These are phyloP conservation scores for Tolypocladium amazonense DNA, from an alignment of 2,329 filamentous ascomycete genomes.

Conservation along the genomic window DNA sequence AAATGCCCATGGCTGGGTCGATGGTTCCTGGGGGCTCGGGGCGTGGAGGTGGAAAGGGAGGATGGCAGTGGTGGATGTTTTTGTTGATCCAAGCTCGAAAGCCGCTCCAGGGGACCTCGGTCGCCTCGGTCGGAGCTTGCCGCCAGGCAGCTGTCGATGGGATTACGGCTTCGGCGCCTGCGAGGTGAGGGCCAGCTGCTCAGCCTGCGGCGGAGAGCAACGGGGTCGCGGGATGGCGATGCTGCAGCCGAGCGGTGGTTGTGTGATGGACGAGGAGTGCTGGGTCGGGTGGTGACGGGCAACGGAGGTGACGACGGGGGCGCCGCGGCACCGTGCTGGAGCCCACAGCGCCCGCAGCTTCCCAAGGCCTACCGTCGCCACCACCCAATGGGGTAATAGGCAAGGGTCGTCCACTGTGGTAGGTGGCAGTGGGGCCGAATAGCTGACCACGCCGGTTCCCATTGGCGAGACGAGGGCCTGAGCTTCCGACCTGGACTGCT, in stretches of 20 bases:
- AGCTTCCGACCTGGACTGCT: neutral
- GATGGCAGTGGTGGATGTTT: neutral
- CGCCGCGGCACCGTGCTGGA: neutral
- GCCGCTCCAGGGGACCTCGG: neutral
- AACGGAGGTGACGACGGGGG: neutral
- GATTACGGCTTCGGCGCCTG: neutral
- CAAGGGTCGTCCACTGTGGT: neutral
- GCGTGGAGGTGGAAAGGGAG: neutral
- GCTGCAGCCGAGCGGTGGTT: neutral
- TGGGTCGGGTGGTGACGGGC: neutral
- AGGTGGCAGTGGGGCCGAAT: neutral
- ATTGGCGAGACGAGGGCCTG: neutral
- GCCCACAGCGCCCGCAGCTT: neutral
- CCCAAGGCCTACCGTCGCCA: neutral
- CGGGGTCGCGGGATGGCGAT: slow-evolving; percentile 1
- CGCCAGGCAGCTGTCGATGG: neutral
- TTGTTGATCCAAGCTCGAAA: slow-evolving; percentile 1
- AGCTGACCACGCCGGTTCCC: neutral
- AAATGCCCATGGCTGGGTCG: slow-evolving; percentile 45
- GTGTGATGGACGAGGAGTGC: neutral
- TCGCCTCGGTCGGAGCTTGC: neutral
- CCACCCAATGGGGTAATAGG: neutral
- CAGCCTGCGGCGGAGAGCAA: neutral
- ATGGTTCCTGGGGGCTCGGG: slow-evolving; percentile 6
- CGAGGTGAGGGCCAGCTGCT: neutral